Evolutionary conservation across 768 basidiomycete species (phyloP).

Genomic region (Boletus pseudo-olivaceus): DNA sequence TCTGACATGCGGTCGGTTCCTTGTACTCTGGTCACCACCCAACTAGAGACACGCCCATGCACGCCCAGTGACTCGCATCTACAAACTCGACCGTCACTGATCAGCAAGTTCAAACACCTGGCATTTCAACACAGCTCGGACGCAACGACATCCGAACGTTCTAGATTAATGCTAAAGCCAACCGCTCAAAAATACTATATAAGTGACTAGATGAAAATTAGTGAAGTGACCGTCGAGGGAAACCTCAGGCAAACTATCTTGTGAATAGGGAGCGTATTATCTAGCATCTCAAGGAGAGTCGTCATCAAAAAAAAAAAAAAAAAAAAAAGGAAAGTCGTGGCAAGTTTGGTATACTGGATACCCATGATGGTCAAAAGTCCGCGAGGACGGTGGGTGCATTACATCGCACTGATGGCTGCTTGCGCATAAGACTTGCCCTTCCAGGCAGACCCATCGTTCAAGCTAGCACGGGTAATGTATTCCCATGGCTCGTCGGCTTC

Average conservation of each 20-base stretch:
- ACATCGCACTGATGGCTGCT: conserved; percentile 24
- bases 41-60: too few relatives aligned
- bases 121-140: not conserved
- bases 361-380: not conserved
- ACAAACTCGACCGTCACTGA: not conserved
- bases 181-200: conserved; percentile 14
- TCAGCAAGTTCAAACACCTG: not conserved
- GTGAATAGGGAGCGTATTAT: conserved; percentile 12
- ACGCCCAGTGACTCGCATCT: too few relatives aligned
- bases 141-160: not conserved
- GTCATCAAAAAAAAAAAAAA: conserved; percentile 3
- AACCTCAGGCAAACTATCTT: not conserved
- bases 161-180: conserved; percentile 7
- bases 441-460: conserved; percentile 27
- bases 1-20: too few relatives aligned
- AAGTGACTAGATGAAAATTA: conserved; percentile 14
- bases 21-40: too few relatives aligned
- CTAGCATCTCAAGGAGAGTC: conserved; percentile 16
- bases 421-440: conserved; percentile 33
- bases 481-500: conserved; percentile 32
- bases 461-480: conserved; percentile 28
- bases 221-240: not conserved
- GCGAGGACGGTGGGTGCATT: not conserved
- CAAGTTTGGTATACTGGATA: conserved; percentile 1
- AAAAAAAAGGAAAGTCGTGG: not conserved